Conservation (phyloP, 2,329 filamentous ascomycete species). For the Phialocephala sp. region DNA sequence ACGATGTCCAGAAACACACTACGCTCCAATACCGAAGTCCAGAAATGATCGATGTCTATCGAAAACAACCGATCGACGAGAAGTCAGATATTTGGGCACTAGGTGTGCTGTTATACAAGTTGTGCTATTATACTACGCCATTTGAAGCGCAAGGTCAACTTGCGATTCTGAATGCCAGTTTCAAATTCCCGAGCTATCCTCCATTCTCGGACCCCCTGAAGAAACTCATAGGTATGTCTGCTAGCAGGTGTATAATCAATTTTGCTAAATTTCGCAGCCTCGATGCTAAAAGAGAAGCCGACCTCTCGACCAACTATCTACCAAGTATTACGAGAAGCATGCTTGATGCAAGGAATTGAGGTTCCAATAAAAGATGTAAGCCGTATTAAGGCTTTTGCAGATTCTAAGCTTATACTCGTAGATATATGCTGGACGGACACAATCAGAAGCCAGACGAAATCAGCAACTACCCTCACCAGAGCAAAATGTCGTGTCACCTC, state of each 20-base stretch:
- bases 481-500: constrained; percentile 53
- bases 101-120: constrained; percentile 93
- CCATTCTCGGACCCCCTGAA: constrained; percentile 89
- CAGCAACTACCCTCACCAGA: constrained; percentile 64
- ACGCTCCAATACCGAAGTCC: constrained; percentile 97
- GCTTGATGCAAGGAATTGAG: constrained; percentile 85
- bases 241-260: not conserved
- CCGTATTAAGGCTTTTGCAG: constrained; percentile 25
- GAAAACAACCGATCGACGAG: constrained; percentile 95
- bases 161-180: constrained; percentile 94
- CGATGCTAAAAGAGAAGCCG: constrained; percentile 88
- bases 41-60: constrained; percentile 98
- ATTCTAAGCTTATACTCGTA: constrained; percentile 43
- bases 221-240: constrained; percentile 77
- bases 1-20: constrained; percentile 96
- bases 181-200: constrained; percentile 88
- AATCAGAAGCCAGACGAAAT: constrained; percentile 65
- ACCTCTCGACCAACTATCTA: constrained; percentile 85
- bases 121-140: constrained; percentile 98
- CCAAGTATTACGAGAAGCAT: constrained; percentile 85
- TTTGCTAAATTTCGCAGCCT: constrained; percentile 58
- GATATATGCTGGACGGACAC: constrained; percentile 73
- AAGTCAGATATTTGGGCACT: constrained; percentile 98
- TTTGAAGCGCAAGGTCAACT: constrained; percentile 98
- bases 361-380: constrained; percentile 88